Percentiles rank a stretch among this genome's conserved stretches.
Evolutionary conservation across 2,329 filamentous ascomycete species (phyloP).

Genomic region (Xylaria arbuscula): DNA sequence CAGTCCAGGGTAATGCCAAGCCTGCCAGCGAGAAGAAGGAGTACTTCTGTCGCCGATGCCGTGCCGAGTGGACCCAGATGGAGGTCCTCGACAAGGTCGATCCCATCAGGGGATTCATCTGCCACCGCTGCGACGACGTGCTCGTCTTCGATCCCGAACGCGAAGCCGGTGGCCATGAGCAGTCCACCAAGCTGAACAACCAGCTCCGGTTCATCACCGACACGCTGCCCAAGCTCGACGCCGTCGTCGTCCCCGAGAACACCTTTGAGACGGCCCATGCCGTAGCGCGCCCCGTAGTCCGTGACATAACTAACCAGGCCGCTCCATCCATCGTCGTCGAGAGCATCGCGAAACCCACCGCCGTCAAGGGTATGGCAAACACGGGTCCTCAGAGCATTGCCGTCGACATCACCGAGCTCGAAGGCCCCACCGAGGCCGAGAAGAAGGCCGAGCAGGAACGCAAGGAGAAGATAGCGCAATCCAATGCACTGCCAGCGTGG

Average conservation of each 20-base stretch:
- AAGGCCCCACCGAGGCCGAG: constrained; percentile 74
- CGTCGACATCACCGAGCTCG: constrained; percentile 74
- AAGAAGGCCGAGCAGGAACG: constrained; percentile 72
- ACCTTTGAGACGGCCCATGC: constrained; percentile 77
- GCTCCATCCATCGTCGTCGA: constrained; percentile 70
- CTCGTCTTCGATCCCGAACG: constrained; percentile 75
- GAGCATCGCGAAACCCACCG: constrained; percentile 66
- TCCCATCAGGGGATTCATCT: constrained; percentile 76
- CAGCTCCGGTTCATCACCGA: constrained; percentile 84
- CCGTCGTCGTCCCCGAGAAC: constrained; percentile 77
- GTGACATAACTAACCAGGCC: constrained; percentile 75
- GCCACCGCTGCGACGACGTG: constrained; percentile 77
- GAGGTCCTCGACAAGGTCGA: constrained; percentile 85
- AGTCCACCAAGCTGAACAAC: constrained; percentile 78
- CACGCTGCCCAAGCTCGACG: constrained; percentile 80
- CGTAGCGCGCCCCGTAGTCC: constrained; percentile 70
- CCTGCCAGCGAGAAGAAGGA: constrained; percentile 90
- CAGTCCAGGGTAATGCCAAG: constrained; percentile 84
- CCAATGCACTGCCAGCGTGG: constrained; percentile 78
- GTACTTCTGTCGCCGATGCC: constrained; percentile 84
- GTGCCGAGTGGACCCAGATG: constrained; percentile 86
- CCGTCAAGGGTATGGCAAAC: constrained; percentile 75
- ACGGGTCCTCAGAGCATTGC: constrained; percentile 75
- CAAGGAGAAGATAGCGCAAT: constrained; percentile 72
- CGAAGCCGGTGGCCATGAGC: constrained; percentile 76